Conservation (phyloP, 352 stramenopile genomes). For the Thalassiosira mediterranea region DNA sequence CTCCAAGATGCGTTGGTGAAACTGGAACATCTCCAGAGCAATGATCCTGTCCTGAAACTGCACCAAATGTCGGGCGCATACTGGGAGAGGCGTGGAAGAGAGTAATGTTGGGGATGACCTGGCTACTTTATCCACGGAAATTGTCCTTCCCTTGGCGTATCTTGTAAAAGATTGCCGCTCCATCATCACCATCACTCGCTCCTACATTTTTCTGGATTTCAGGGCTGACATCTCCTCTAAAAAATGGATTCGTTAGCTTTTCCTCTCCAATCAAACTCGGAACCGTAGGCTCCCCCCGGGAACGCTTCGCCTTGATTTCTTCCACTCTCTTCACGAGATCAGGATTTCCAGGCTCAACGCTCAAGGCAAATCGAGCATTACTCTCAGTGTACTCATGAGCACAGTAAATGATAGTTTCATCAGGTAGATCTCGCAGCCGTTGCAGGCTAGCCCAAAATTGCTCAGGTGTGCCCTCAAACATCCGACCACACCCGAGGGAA, state of each 20-base stretch:
- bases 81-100: no score
- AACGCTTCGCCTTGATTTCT: slow-evolving; percentile 61
- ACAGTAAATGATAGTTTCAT: slow-evolving; percentile 80
- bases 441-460: slow-evolving; percentile 76
- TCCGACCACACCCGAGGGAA: slow-evolving; percentile 77
- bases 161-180: slow-evolving; percentile 72
- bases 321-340: slow-evolving; percentile 58
- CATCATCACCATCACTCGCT: slow-evolving; percentile 43
- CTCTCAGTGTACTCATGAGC: slow-evolving; percentile 92
- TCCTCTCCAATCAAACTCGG: slow-evolving; percentile 86
- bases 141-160: slow-evolving; percentile 79
- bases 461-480: slow-evolving; percentile 82
- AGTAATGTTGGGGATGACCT: no score
- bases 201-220: slow-evolving; percentile 71
- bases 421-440: slow-evolving; percentile 64
- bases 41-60: no score
- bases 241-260: slow-evolving; percentile 82
- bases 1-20: no score
- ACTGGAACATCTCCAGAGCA: no score
- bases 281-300: slow-evolving; percentile 84
- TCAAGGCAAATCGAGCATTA: slow-evolving; percentile 90
- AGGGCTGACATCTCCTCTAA: slow-evolving; percentile 70
- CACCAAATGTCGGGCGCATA: no score
- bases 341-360: slow-evolving; percentile 90
- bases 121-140: slow-evolving; percentile 55